Percentiles rank a stretch among this genome's conserved stretches.
Conservation (phyloP, 805 yeast species). For the Lachancea cidri region DNA sequence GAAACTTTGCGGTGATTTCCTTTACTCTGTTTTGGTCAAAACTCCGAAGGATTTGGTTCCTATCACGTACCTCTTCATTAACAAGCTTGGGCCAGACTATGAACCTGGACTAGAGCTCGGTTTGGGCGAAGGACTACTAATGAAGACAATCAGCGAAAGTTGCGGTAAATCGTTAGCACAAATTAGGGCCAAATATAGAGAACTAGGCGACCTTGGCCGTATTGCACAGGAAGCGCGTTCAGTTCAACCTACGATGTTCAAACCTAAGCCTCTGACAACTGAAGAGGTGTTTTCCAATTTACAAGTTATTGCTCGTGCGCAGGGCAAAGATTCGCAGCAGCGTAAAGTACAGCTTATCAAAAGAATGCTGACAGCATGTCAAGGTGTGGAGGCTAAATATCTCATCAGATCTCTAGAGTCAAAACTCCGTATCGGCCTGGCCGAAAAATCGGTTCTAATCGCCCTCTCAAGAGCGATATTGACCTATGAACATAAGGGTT, state of each 20-base stretch:
- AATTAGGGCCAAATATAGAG: constrained; percentile 67
- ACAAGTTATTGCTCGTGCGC: constrained; percentile 66
- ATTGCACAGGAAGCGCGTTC: constrained; percentile 82
- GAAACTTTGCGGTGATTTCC: constrained; percentile 68
- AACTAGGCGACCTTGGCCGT: constrained; percentile 83
- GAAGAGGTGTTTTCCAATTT: constrained; percentile 68
- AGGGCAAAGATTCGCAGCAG: constrained; percentile 79
- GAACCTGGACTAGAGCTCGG: constrained; percentile 87
- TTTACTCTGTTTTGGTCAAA: constrained; percentile 53
- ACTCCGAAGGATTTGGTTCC: constrained; percentile 54
- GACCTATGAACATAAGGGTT: constrained; percentile 46
- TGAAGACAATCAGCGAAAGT: constrained; percentile 84
- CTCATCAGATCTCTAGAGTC: constrained; percentile 89
- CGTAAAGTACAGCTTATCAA: constrained; percentile 75
- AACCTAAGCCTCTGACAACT: constrained; percentile 75
- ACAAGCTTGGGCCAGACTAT: constrained; percentile 90
- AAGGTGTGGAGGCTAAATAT: constrained; percentile 83
- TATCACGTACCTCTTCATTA: constrained; percentile 80
- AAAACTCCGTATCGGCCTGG: constrained; percentile 85
- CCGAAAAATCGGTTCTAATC: constrained; percentile 84
- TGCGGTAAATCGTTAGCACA: constrained; percentile 76
- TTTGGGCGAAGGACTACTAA: constrained; percentile 80
- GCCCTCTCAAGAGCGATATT: constrained; percentile 81
- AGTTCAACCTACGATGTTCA: constrained; percentile 89
- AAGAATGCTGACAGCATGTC: constrained; percentile 78